Evolutionary conservation across 2,329 filamentous ascomycete species (phyloP), one percentile per base, ranked within the genome.

Genomic region (Lojkania enalia): DNA sequence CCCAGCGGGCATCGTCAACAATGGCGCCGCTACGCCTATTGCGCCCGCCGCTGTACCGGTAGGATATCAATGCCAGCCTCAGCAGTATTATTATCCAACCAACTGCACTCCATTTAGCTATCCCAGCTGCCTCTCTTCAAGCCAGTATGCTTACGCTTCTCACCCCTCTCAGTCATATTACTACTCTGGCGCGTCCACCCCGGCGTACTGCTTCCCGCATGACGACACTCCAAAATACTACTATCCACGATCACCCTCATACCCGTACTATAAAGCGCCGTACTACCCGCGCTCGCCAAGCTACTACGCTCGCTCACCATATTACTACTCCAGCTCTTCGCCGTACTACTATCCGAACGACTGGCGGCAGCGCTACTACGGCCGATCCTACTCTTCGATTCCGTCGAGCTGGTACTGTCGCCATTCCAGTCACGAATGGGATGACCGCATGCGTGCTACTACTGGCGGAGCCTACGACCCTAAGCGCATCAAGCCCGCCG

Each of bases 381-480:
- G 33, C 33, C 33, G 33, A 12, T 12, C 16, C 6, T 33, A 11
- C 30, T 7, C 9, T 7, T 9, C 35, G 9, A 33, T 33, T 16
- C 30, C 30, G 30, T 7, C 7, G 7, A 16, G 16, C 11, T 33
- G 7, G 9, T 33, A 33, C 30, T 33, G 30, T 15, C 7, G 14
- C 14, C 9, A 13, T 25, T 12, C 19, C 15, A 18, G 43, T 16
- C 52, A 58, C 4, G 56, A 68, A 30, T 51, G 57, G 41, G 60
- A 66, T 41, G 62, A 61, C 16, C 58, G 62, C 2, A 52, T 59
- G 6, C 44, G 65, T 11, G 67, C 66, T 4, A 64, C 60, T 4
- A 52, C 60, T 45, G 57, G 62, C 14, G 67, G 66, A 2, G 59
- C 62, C 1, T 69, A 69, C 39, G 54, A 57, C 20, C 44, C 63